These are phyloP conservation scores for Raddia guianensis DNA, from an alignment of 176 grass and related monocot species.

Conservation along the genomic window DNA sequence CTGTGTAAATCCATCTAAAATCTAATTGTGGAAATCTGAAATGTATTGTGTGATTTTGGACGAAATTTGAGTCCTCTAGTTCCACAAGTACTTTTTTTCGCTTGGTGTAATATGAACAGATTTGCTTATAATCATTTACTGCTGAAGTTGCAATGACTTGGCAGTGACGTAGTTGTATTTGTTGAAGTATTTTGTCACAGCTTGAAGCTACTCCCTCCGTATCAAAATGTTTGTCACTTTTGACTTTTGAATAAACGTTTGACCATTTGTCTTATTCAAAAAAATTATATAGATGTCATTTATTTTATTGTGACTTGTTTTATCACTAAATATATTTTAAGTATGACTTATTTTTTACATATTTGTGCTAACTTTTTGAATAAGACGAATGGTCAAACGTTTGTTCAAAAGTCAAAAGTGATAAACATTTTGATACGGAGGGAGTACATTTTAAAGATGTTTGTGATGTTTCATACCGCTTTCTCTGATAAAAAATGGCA, in stretches of 20 bases:
- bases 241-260: too few relatives aligned
- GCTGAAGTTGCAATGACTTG: conserved; percentile 18
- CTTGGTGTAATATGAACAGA: conserved; percentile 10
- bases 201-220: too few relatives aligned
- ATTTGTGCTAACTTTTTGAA: too few relatives aligned
- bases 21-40: conserved; percentile 14
- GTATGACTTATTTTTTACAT: too few relatives aligned
- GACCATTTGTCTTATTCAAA: too few relatives aligned
- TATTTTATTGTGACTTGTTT: too few relatives aligned
- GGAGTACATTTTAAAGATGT: not conserved
- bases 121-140: conserved; percentile 23
- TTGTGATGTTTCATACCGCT: not conserved
- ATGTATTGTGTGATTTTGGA: conserved; percentile 6
- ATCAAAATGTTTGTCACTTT: too few relatives aligned
- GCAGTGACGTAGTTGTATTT: not conserved
- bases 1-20: conserved; percentile 4
- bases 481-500: conserved; percentile 16
- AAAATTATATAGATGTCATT: too few relatives aligned
- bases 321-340: too few relatives aligned
- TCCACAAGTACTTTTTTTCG: not conserved
- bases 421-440: too few relatives aligned
- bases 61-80: conserved; percentile 12
- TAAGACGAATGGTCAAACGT: too few relatives aligned
- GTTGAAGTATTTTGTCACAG: not conserved
- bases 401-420: too few relatives aligned